Base-by-base conservation (phyloP, 345 rosid species). In the Combretum micranthum region DNA sequence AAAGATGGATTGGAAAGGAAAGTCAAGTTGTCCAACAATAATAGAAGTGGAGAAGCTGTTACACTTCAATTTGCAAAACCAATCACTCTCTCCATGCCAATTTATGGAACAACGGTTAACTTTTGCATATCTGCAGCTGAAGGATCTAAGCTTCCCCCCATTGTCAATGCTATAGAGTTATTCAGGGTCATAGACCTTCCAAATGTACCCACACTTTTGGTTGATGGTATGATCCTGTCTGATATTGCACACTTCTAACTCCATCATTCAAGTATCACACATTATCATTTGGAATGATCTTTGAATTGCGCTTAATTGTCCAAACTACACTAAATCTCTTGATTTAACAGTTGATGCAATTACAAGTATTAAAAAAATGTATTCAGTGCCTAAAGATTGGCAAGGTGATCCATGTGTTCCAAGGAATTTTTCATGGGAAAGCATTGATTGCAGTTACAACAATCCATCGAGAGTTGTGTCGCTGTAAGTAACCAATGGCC, bases 331-430 rank as follows among this genome's bases (percentile, higher is more conserved):
- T 25, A 7, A 7, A 25, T 25, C 32, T 25, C 32, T 25, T 25
- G 3, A 25, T 25, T 25, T 25, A 0, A 7, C 32, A 25, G 32
- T 25, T 25, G 2, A 25, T 25, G 32, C 32, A 3, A n/a, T n/a
- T n/a, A n/a, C n/a, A n/a, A n/a, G n/a, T n/a, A n/a, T n/a, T n/a
- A n/a, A n/a, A n/a, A 23, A 42, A 17, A n/a, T 2, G 0, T 55
- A 13, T 22, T 4, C 9, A 7, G 44, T 42, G 59, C 4, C 7
- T 6, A 42, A 19, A 15, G 32, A 20, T 15, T 83, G 82, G 89
- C 72, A 55, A 45, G 86, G 89, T 47, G 89, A 83, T 72, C 86
- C 86, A 53, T 78, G 86, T 63, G 59, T 68, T 16, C 89, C 86
- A 45, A 66, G 52, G 44, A 66, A 22, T 15, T 83, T 56, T 59